Evolutionary conservation across 2,329 filamentous ascomycete species (phyloP).

Genomic region (Colletotrichum simmondsii): DNA sequence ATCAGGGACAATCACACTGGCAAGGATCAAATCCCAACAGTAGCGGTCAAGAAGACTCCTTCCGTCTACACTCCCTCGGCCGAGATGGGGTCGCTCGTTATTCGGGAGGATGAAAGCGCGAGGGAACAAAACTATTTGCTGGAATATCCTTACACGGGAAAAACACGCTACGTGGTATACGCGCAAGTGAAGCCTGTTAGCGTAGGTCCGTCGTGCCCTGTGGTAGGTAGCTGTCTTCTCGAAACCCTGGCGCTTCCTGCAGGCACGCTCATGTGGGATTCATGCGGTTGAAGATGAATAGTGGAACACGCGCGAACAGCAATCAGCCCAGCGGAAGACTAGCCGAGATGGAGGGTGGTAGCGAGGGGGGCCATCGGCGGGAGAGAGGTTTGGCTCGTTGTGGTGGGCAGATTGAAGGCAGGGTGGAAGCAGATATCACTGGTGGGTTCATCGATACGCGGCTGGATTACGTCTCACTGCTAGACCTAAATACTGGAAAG

Average conservation of each 20-base stretch:
- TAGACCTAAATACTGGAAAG: too few species aligned
- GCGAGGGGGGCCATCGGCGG: not conserved
- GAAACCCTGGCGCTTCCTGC: not conserved
- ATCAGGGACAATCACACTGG: not conserved
- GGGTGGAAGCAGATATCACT: not conserved
- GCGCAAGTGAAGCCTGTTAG: not conserved
- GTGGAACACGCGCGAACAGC: not conserved
- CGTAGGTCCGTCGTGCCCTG: not conserved
- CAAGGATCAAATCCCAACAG: not conserved
- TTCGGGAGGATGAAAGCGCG: not conserved
- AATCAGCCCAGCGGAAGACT: not conserved
- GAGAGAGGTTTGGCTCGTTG: too few species aligned
- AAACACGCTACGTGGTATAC: not conserved
- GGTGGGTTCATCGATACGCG: not conserved
- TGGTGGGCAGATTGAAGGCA: not conserved
- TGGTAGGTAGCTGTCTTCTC: not conserved
- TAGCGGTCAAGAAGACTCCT: not conserved
- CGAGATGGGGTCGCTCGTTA: not conserved
- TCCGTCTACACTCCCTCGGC: not conserved
- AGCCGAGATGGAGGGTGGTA: not conserved
- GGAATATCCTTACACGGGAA: not conserved
- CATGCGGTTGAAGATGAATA: not conserved
- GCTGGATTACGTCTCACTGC: not conserved
- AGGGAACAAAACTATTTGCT: not conserved
- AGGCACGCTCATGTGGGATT: constrained; percentile 3